Conservation (phyloP, 345 rosid species). For the Dipteronia sinensis region DNA sequence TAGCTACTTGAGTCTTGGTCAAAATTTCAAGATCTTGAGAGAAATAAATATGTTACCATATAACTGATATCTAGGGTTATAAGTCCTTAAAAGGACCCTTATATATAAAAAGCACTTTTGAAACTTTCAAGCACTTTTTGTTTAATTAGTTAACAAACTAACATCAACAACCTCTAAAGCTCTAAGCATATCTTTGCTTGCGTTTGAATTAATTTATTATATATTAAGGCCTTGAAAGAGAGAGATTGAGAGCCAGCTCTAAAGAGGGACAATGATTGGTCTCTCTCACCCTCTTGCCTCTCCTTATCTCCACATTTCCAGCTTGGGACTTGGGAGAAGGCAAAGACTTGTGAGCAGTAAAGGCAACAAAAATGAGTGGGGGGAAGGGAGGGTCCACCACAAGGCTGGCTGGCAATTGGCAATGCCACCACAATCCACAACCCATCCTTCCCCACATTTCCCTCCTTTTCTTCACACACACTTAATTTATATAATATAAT, state of each 20-base stretch:
- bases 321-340: conserved; percentile 26
- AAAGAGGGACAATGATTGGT: conserved; percentile 26
- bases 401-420: conserved; percentile 10
- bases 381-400: conserved; percentile 24
- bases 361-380: conserved; percentile 20
- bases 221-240: background rate
- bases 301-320: conserved; percentile 18
- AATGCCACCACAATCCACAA: conserved; percentile 14
- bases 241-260: conserved; percentile 17
- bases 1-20: too few species aligned
- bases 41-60: too few species aligned
- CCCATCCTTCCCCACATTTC: conserved; percentile 7
- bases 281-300: conserved; percentile 22
- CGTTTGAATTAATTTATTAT: too few species aligned
- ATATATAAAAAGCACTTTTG: too few species aligned
- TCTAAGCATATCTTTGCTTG: background rate
- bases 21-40: too few species aligned
- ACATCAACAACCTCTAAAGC: background rate
- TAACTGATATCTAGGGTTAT: too few species aligned
- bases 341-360: conserved; percentile 10
- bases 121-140: background rate
- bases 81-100: too few species aligned
- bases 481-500: background rate
- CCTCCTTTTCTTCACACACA: background rate
- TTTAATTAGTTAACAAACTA: background rate